A percentile compares a stretch with the other conserved stretches of the same genome.
Evolutionary conservation across 345 rosid genomes (phyloP).

Genomic region (Eutrema heterophyllum): DNA sequence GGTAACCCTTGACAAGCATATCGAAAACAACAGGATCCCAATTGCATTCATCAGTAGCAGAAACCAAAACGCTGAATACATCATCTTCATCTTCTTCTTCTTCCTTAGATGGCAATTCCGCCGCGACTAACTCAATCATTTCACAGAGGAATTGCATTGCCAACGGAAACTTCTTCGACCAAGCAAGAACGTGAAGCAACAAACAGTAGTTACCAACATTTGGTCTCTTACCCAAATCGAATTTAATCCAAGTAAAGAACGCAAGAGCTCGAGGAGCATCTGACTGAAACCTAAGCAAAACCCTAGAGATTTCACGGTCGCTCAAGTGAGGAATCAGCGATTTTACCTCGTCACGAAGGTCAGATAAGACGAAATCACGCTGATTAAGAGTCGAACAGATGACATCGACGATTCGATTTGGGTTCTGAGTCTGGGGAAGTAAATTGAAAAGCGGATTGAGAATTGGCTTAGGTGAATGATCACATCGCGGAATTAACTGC

Average conservation of each 20-base stretch:
- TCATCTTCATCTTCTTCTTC: slow-evolving; percentile 24
- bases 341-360: slow-evolving; percentile 26
- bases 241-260: slow-evolving; percentile 61
- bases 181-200: slow-evolving; percentile 53
- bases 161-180: slow-evolving; percentile 42
- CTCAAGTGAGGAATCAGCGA: slow-evolving; percentile 48
- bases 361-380: slow-evolving; percentile 16
- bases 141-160: slow-evolving; percentile 57
- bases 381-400: slow-evolving; percentile 50
- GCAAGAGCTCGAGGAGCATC: slow-evolving; percentile 47
- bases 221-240: slow-evolving; percentile 45
- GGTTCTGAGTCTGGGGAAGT: slow-evolving; percentile 59
- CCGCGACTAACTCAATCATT: slow-evolving; percentile 28
- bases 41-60: slow-evolving; percentile 50
- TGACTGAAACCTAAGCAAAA: slow-evolving; percentile 64
- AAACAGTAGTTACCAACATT: slow-evolving; percentile 45
- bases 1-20: slow-evolving; percentile 59
- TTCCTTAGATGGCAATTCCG: slow-evolving; percentile 14
- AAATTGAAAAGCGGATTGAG: slow-evolving; percentile 50
- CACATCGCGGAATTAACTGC: slow-evolving; percentile 20
- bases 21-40: slow-evolving; percentile 69
- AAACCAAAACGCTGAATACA: slow-evolving; percentile 43
- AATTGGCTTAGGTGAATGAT: slow-evolving; percentile 21
- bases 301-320: slow-evolving; percentile 51
- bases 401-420: slow-evolving; percentile 52